Conservation (phyloP, 169 alveolate species). For the Plasmodium fragile region DNA sequence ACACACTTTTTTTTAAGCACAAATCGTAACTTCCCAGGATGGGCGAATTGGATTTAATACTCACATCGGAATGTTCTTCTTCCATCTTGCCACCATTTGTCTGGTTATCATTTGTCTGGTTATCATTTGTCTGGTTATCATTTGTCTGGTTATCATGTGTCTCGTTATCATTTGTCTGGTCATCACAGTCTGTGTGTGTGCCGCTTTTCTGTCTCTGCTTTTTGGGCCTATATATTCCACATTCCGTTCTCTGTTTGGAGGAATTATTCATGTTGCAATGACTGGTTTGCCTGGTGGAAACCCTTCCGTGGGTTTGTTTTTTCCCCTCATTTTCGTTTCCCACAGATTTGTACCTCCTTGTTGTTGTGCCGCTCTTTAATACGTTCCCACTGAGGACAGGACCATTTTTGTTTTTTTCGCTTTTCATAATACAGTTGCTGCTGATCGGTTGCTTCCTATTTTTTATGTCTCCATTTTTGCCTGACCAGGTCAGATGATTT, state of each 20-base stretch:
- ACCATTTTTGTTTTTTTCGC: neutral
- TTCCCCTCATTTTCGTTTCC: neutral
- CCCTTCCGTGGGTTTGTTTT: neutral
- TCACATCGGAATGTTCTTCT: neutral
- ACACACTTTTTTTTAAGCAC: neutral
- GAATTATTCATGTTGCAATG: neutral
- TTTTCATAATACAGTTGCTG: neutral
- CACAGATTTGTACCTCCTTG: neutral
- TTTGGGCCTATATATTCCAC: neutral
- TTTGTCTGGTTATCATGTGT: neutral
- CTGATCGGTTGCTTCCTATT: neutral
- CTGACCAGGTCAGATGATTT: conserved; percentile 3
- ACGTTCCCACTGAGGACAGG: neutral
- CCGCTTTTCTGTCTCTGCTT: neutral
- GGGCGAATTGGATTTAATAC: neutral
- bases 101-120: neutral
- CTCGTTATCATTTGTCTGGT: neutral
- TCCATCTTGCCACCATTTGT: neutral
- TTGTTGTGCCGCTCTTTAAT: neutral
- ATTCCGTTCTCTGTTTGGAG: neutral
- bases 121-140: neutral
- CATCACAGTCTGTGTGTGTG: neutral
- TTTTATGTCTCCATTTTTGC: conserved; percentile 18
- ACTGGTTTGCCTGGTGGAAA: neutral
- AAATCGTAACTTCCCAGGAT: neutral